phyloP scores from a whole-genome alignment of 2,329 filamentous ascomycete species.

The Bipolaris cookei region DNA sequence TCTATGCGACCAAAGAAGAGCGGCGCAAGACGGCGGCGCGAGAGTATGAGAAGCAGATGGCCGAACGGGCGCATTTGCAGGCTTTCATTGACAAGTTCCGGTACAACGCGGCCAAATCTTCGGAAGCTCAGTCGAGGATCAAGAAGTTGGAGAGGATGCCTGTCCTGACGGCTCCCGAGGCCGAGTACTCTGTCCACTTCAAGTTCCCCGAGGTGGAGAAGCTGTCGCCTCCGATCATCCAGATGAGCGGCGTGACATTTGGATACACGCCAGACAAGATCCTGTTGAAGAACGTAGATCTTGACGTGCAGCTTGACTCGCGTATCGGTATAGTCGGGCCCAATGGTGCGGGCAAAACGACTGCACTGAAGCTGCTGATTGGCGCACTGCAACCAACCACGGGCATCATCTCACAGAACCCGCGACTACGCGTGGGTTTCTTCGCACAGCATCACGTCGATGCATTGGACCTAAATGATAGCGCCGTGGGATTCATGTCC shows the following conservation, averaged over 20 bases:
- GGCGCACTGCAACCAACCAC: slow-evolving; percentile 77
- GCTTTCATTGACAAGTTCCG: slow-evolving; percentile 99
- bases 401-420: slow-evolving; percentile 86
- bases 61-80: slow-evolving; percentile 87
- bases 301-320: slow-evolving; percentile 97
- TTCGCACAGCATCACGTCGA: slow-evolving; percentile 99
- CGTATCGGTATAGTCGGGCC: slow-evolving; percentile 99
- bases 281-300: slow-evolving; percentile 83
- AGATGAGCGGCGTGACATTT: slow-evolving; percentile 92
- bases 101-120: slow-evolving; percentile 98
- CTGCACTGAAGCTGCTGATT: slow-evolving; percentile 95
- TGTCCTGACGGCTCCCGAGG: slow-evolving; percentile 84
- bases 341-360: slow-evolving; percentile 98
- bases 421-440: slow-evolving; percentile 89
- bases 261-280: slow-evolving; percentile 82
- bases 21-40: slow-evolving; percentile 94
- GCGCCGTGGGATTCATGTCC: slow-evolving; percentile 95
- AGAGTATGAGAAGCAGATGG: slow-evolving; percentile 99
- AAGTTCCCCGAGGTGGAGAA: slow-evolving; percentile 98
- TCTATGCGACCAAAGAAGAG: slow-evolving; percentile 93
- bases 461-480: slow-evolving; percentile 85
- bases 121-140: slow-evolving; percentile 96
- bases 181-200: slow-evolving; percentile 95
- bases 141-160: slow-evolving; percentile 99
- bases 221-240: slow-evolving; percentile 94